Evolutionary conservation across 1,139 yeast genomes (phyloP).

Genomic region (Diutina scorzettiae): DNA sequence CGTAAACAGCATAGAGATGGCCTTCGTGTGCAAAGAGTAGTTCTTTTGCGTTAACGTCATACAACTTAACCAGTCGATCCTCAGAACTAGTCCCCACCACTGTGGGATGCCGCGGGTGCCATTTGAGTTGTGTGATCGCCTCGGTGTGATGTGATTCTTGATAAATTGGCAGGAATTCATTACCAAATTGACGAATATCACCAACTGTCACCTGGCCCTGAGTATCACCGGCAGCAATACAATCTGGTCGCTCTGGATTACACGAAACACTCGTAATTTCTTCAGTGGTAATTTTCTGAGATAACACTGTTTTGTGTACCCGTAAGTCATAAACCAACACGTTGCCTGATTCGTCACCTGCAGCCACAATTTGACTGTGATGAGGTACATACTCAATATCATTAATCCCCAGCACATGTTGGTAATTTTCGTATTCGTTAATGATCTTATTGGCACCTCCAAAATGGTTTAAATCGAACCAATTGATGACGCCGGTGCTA

Average conservation of each 20-base stretch:
- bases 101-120: conserved; percentile 58
- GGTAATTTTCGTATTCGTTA: background rate
- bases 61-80: conserved; percentile 60
- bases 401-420: background rate
- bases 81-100: conserved; percentile 63
- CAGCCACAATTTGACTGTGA: background rate
- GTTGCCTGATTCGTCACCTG: background rate
- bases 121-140: conserved; percentile 57
- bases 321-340: background rate
- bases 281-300: background rate
- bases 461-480: background rate
- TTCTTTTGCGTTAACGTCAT: conserved; percentile 42
- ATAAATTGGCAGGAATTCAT: background rate
- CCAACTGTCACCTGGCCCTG: background rate
- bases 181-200: background rate
- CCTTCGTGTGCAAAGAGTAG: conserved; percentile 75
- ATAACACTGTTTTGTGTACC: background rate
- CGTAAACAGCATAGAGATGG: conserved; percentile 80
- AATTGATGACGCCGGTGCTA: background rate
- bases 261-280: background rate
- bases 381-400: background rate
- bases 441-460: background rate
- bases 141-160: conserved; percentile 29
- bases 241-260: background rate
- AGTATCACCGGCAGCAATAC: background rate